phyloP scores from a whole-genome alignment of 805 yeast genomes.

The Ogataea corticis region DNA sequence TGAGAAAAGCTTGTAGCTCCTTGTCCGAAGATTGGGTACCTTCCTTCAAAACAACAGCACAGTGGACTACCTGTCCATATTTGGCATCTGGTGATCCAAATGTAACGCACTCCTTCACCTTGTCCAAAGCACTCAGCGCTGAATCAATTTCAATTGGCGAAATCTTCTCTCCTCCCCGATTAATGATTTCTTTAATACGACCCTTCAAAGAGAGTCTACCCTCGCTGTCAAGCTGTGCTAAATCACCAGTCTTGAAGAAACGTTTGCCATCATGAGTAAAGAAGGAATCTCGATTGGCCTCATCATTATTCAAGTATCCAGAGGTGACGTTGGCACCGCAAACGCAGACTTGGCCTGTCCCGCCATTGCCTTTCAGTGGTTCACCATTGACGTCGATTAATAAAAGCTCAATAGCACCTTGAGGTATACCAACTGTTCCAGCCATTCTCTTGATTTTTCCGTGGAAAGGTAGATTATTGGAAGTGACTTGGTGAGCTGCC shows the following conservation, averaged over 20 bases:
- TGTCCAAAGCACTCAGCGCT: constrained; percentile 57
- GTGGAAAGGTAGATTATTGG: constrained; percentile 56
- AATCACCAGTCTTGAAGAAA: constrained; percentile 74
- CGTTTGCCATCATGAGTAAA: constrained; percentile 14
- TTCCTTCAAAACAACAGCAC: constrained; percentile 60
- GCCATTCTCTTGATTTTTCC: constrained; percentile 60
- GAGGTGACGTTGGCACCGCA: constrained; percentile 68
- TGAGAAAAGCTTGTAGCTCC: constrained; percentile 49
- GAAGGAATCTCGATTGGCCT: constrained; percentile 65
- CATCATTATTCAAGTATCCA: constrained; percentile 70
- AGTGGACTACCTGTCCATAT: constrained; percentile 72
- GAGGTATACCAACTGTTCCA: constrained; percentile 64
- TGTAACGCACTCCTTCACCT: constrained; percentile 68
- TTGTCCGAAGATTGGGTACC: constrained; percentile 38
- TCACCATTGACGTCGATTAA: constrained; percentile 55
- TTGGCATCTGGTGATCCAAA: constrained; percentile 67
- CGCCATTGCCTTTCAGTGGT: constrained; percentile 43
- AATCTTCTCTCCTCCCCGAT: constrained; percentile 78
- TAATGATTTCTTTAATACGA: constrained; percentile 70
- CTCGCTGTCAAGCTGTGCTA: constrained; percentile 61
- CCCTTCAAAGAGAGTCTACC: constrained; percentile 66
- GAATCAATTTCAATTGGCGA: constrained; percentile 72
- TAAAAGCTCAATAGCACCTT: constrained; percentile 67
- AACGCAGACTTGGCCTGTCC: constrained; percentile 71
- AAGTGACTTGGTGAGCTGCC: constrained; percentile 79